A percentile compares a stretch with the other conserved stretches of the same genome.
Evolutionary conservation across 352 stramenopile species (phyloP).

Genomic region (Pythium folliculosum): DNA sequence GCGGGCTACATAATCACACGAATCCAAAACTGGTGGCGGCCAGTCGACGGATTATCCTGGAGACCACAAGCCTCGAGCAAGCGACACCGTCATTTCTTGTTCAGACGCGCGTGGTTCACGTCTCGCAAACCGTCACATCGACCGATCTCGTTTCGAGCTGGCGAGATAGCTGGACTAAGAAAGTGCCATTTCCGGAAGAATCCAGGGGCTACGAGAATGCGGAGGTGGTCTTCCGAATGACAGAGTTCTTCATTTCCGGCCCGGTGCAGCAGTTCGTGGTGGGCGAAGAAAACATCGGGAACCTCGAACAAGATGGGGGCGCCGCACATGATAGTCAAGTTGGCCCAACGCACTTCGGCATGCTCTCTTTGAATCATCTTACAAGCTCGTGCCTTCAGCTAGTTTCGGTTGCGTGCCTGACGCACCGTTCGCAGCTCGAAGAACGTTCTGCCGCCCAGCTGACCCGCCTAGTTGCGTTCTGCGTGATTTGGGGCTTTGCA

Average conservation of each 20-base stretch:
- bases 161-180: constrained; percentile 13
- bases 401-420: constrained; percentile 40
- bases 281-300: constrained; percentile 14
- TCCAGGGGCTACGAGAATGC: constrained; percentile 24
- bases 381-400: constrained; percentile 39
- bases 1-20: not conserved
- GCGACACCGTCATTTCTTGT: constrained; percentile 14
- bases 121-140: constrained; percentile 3
- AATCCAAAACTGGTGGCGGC: not conserved
- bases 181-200: constrained; percentile 24
- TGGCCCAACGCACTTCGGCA: constrained; percentile 31
- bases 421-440: constrained; percentile 38
- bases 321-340: not conserved
- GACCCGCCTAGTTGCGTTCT: constrained; percentile 41
- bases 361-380: constrained; percentile 47
- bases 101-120: constrained; percentile 8
- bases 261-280: constrained; percentile 14
- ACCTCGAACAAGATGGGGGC: not conserved
- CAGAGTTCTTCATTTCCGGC: constrained; percentile 10
- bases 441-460: constrained; percentile 33
- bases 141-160: constrained; percentile 17
- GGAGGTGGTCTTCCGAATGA: constrained; percentile 15
- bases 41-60: constrained; percentile 14
- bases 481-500: constrained; percentile 51
- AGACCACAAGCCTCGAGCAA: constrained; percentile 15